phyloP scores from a whole-genome alignment of 2,329 filamentous ascomycete species.

The Aspergillus jensenii region DNA sequence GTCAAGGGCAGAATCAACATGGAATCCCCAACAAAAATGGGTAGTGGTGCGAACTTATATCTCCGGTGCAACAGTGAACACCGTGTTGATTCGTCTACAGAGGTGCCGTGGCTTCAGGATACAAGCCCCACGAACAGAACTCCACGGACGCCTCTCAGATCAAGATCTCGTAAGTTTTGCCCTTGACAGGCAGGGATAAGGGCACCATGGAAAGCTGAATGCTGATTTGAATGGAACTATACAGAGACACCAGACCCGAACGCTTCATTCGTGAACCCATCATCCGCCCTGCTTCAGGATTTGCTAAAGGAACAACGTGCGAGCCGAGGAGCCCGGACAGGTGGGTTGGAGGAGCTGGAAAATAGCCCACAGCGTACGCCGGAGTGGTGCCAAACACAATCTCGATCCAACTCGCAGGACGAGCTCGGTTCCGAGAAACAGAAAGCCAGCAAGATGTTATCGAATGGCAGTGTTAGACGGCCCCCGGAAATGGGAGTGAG shows the following conservation, averaged over 20 bases:
- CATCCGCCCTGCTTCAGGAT: constrained; percentile 40
- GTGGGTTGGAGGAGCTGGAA: constrained; percentile 23
- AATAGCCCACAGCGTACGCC: constrained; percentile 26
- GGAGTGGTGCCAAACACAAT: constrained; percentile 21
- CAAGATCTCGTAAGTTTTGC: constrained; percentile 22
- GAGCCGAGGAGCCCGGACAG: constrained; percentile 31
- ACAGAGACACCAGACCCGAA: constrained; percentile 32
- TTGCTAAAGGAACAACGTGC: constrained; percentile 44
- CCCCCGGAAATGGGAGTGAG: constrained; percentile 43
- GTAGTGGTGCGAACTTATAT: constrained; percentile 17
- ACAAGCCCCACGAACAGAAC: constrained; percentile 25
- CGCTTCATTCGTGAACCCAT: constrained; percentile 38
- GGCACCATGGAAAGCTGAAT: neutral
- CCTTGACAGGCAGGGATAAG: neutral
- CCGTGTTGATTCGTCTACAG: constrained; percentile 16
- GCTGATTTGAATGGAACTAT: constrained; percentile 9
- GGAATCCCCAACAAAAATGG: constrained; percentile 30
- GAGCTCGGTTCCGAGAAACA: constrained; percentile 37
- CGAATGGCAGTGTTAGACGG: constrained; percentile 32
- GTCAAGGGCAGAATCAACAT: constrained; percentile 32
- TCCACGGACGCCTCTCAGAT: constrained; percentile 24
- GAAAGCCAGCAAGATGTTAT: constrained; percentile 29
- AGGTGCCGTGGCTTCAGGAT: constrained; percentile 32
- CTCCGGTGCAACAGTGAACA: neutral
- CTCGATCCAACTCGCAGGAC: constrained; percentile 26